Percentiles rank a stretch among this genome's conserved stretches.
Conservation (phyloP, 2,329 filamentous ascomycete genomes). For the Diaporthe nobilis region DNA sequence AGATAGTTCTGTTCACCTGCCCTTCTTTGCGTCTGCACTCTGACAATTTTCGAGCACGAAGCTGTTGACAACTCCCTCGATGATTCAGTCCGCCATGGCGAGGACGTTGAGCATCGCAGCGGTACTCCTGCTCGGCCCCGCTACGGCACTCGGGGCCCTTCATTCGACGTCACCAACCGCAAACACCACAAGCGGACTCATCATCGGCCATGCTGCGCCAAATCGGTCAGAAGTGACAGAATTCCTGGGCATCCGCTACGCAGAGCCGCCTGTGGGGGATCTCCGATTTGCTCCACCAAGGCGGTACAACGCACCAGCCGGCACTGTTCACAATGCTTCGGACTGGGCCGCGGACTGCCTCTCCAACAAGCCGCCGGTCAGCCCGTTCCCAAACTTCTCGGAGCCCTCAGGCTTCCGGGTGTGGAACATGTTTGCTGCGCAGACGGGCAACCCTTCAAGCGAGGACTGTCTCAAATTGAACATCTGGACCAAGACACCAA, state of each 20-base stretch:
- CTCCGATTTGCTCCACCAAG: constrained; percentile 25
- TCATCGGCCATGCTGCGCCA: constrained; percentile 30
- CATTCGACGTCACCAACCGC: background rate
- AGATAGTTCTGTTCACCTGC: background rate
- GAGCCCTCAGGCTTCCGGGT: constrained; percentile 25
- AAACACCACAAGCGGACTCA: constrained; percentile 34
- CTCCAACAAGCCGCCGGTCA: constrained; percentile 29
- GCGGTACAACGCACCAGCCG: constrained; percentile 24
- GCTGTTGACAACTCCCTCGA: background rate
- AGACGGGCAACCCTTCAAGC: constrained; percentile 28
- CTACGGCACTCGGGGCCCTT: constrained; percentile 6
- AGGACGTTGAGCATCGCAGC: background rate
- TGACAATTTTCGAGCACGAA: background rate
- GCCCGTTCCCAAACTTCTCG: constrained; percentile 22
- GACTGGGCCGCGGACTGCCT: constrained; percentile 12
- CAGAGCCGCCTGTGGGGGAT: constrained; percentile 23
- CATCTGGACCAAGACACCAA: constrained; percentile 54
- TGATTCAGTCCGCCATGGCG: background rate
- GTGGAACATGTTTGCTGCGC: constrained; percentile 26
- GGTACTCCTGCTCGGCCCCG: constrained; percentile 5
- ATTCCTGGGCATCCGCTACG: constrained; percentile 35
- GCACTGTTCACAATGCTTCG: constrained; percentile 21
- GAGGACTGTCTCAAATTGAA: constrained; percentile 57
- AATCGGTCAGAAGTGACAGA: constrained; percentile 34
- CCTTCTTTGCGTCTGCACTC: background rate